Evolutionary conservation across 192 early-diverging fungal species (phyloP).

Genomic region (Backusella parvicylindrica): DNA sequence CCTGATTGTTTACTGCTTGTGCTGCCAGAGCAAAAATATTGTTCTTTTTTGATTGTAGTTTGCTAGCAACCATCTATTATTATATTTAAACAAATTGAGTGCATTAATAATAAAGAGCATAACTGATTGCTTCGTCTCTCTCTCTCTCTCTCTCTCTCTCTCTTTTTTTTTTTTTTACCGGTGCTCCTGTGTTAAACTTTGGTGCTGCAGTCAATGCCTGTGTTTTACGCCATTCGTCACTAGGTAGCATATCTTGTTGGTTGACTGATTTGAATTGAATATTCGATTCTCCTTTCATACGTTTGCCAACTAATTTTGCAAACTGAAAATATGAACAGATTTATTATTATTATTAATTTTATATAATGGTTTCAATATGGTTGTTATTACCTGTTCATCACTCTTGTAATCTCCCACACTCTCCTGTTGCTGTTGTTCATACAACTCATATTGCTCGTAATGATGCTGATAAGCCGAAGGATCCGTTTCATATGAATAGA

Average conservation of each 20-base stretch:
- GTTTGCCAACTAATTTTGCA: constrained; percentile 22
- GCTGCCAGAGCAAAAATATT: constrained; percentile 77
- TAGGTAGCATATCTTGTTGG: constrained; percentile 27
- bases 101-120: no score
- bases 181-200: constrained; percentile 9
- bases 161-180: neutral
- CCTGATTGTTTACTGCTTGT: constrained; percentile 66
- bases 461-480: constrained; percentile 20
- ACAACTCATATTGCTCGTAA: constrained; percentile 13
- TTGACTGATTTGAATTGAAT: constrained; percentile 28
- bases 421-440: constrained; percentile 1
- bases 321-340: constrained; percentile 4
- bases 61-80: constrained; percentile 41
- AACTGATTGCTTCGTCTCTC: no score
- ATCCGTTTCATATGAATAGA: constrained; percentile 28
- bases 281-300: constrained; percentile 11
- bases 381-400: neutral
- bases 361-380: neutral
- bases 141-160: no score
- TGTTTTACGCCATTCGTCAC: constrained; percentile 18
- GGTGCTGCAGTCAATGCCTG: constrained; percentile 16
- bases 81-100: no score
- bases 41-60: constrained; percentile 66
- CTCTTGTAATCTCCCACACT: neutral
- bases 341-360: neutral